A percentile compares a stretch with the other conserved stretches of the same genome.
phyloP scores from a whole-genome alignment of 768 basidiomycete genomes.

The Kwoniella sp. region DNA sequence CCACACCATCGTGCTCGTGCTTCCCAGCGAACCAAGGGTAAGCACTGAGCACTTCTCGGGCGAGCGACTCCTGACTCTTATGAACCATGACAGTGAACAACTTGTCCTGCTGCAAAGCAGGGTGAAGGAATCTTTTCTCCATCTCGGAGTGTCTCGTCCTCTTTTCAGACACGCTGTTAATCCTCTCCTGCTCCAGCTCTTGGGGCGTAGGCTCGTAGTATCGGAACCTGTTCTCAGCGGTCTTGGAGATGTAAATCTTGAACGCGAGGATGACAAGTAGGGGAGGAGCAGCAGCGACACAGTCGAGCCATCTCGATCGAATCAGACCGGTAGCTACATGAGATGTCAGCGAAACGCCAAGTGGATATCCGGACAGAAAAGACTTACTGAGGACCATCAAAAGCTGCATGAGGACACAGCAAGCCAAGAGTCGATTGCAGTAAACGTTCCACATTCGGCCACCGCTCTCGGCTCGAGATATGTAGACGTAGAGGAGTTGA shows the following conservation, averaged over 20 bases:
- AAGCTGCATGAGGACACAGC: slow-evolving; percentile 79
- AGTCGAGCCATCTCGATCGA: slow-evolving; percentile 65
- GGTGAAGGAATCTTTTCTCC: slow-evolving; percentile 91
- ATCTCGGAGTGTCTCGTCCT: slow-evolving; percentile 81
- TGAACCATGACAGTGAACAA: slow-evolving; percentile 62
- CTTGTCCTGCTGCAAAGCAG: slow-evolving; percentile 80
- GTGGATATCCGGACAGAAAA: slow-evolving; percentile 16
- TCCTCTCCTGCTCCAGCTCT: slow-evolving; percentile 67
- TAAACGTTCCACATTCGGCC: slow-evolving; percentile 95
- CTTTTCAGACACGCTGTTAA: slow-evolving; percentile 65
- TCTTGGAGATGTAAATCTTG: slow-evolving; percentile 79
- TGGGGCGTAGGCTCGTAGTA: slow-evolving; percentile 74
- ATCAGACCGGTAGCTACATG: slow-evolving; percentile 65
- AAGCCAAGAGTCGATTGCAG: slow-evolving; percentile 80
- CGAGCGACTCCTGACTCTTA: slow-evolving; percentile 55
- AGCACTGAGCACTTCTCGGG: slow-evolving; percentile 53
- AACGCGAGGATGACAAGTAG: slow-evolving; percentile 75
- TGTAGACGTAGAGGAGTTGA: slow-evolving; percentile 85
- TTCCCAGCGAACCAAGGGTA: slow-evolving; percentile 54
- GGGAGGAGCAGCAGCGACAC: slow-evolving; percentile 82
- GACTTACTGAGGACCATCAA: slow-evolving; percentile 69
- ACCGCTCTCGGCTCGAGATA: slow-evolving; percentile 87
- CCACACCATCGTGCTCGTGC: slow-evolving; percentile 39
- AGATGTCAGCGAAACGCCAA: not conserved
- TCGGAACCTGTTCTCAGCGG: slow-evolving; percentile 69